Evolutionary conservation across 139 green algal genomes (phyloP).

Genomic region (Coelastrella sp.): DNA sequence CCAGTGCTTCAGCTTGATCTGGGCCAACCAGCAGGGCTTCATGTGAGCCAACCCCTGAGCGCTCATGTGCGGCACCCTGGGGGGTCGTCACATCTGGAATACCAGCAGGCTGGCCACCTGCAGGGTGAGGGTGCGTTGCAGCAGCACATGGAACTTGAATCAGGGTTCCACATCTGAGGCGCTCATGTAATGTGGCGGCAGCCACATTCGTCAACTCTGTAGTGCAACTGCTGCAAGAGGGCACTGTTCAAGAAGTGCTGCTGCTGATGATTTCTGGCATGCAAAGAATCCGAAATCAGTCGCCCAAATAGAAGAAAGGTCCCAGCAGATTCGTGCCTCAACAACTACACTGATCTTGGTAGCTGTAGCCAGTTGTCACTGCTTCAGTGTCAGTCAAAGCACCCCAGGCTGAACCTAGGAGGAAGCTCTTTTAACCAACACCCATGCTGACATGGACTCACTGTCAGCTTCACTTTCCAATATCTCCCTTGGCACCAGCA

Average conservation of each 20-base stretch:
- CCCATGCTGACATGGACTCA: not conserved
- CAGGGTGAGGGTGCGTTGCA: not conserved
- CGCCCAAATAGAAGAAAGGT: no score
- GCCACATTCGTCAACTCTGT: not conserved
- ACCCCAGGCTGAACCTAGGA: no score
- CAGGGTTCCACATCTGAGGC: not conserved
- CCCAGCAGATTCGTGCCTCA: no score
- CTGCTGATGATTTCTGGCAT: no score
- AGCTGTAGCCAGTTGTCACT: no score
- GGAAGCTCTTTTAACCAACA: no score
- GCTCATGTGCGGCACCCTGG: not conserved
- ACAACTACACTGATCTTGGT: not conserved
- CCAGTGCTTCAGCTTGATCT: not conserved
- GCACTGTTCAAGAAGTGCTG: no score
- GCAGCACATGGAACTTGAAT: not conserved
- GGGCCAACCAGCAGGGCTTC: not conserved
- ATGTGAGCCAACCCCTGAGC: not conserved
- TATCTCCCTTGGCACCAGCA: conserved; percentile 26
- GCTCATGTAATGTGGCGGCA: not conserved
- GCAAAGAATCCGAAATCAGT: no score
- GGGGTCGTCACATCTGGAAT: not conserved
- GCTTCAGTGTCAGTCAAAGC: no score
- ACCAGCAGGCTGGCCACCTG: not conserved
- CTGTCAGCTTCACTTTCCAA: not conserved
- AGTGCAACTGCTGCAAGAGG: not conserved